Evolutionary conservation across 78 protist genomes (phyloP), one percentile per base, ranked within the genome.

Genomic region (Protostelium mycophagum): DNA sequence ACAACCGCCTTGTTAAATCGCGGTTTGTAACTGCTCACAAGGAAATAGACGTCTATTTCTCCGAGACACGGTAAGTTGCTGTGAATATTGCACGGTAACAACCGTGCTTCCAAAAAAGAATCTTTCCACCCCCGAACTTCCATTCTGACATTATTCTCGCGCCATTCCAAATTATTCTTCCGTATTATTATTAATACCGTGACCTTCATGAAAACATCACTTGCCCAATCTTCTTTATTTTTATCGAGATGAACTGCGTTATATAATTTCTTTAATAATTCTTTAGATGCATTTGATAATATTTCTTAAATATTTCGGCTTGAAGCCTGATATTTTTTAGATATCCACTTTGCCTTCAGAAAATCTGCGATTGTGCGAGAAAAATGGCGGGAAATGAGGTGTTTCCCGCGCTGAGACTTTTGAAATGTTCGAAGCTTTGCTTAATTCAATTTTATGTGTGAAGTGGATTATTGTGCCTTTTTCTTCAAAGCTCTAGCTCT

Each of bases 401-500:
- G 29, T 29, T 29, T 29, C 38, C 29, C 29, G 29, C 84, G 29
- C 29, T 83, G 29, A 83, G 29, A 29, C 29, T 83, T 83, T 29
- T 83, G 29, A 83, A 29, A 83, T 29, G 38, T 83, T 83, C 29
- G 29, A 29, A 83, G 84, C 38, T 29, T 83, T 29, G 84, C 29
- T 83, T 83, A 29, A 83, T 83, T 83, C 29, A 83, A 29, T 83
- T 83, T 29, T 83, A 29, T 83, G 29, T 29, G 84, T 29, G 84
- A 29, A 29, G 84, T 29, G 1, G 37, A 88, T 90, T 91, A 91
- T 73, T 86, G 63, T 28, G 89, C 63, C 87, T 92, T 88, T 87
- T 92, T 88, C 88, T 92, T 92, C 73, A 51, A 16, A 16, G 73
- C 73, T 16, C 73, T 51, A 23, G 84, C 84, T 0, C 89, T 34